Base-by-base conservation (phyloP, 805 yeast species). In the Candida multigemmis region DNA sequence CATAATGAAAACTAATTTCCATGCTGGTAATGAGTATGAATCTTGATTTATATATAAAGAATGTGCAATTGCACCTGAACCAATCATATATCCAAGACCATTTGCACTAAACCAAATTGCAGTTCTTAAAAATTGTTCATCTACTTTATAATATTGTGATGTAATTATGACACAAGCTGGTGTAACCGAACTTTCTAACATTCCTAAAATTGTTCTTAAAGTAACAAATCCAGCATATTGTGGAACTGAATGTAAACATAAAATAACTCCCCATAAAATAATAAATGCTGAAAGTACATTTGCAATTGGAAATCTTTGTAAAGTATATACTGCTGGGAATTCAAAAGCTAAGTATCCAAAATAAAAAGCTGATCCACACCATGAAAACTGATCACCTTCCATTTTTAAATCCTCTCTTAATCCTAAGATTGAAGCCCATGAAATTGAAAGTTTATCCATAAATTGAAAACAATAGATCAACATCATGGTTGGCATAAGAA, bases 331-430 rank as follows among this genome's bases (percentile, higher is more conserved):
- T 4, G 69, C 61, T 4, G 74, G 69, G 30, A 67, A 47, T 37
- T 72, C 76, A 41, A 73, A 76, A 6, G 54, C 55, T 26, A 79
- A 48, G 42, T 77, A 79, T 3, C 86, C 86, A 22, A 79, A 27
- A 48, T 62, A 47, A 40, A 65, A 44, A 22, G 59, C 40, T 32
- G 65, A 38, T 24, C 63, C 53, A 33, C 51, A 42, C 59, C 64
- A 57, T 4, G 50, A 36, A 32, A 50, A 52, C 40, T 57, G 46
- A 21, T 48, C 38, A n/a, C 55, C 55, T 4, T 27, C 37, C 54
- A 59, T 52, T n/a, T 51, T 26, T 35, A 57, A 46, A 30, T 56
- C 65, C 3, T 39, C 37, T 28, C 53, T 42, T 14, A 60, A 36
- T 7, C 65, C 65, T 38, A 59, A 42, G 15, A 59, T 37, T 0